Evolutionary conservation across 2,329 filamentous ascomycete species (phyloP).

Genomic region (Penicillium sp.): DNA sequence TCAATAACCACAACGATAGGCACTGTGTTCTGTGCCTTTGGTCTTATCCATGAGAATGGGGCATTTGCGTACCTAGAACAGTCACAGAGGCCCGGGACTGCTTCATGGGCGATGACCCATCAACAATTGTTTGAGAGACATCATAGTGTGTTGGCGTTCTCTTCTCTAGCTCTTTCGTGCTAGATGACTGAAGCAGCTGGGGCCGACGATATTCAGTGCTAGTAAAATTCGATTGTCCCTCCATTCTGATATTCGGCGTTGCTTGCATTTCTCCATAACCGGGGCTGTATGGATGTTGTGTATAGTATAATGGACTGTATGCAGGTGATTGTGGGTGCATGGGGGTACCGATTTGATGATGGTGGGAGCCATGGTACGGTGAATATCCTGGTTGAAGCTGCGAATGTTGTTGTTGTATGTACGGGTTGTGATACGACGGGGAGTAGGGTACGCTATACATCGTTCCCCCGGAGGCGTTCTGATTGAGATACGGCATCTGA

Average conservation of each 20-base stretch:
- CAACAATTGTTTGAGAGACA: conserved; percentile 35
- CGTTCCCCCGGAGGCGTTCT: conserved; percentile 17
- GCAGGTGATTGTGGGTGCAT: conserved; percentile 18
- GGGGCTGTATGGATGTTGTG: conserved; percentile 21
- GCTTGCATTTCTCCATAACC: conserved; percentile 19
- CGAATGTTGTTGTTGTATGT: conserved; percentile 22
- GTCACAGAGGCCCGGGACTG: conserved; percentile 12
- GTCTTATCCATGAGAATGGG: background rate
- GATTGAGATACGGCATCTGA: conserved; percentile 14
- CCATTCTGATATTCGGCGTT: conserved; percentile 7
- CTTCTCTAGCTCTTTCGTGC: conserved; percentile 18
- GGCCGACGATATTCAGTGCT: conserved; percentile 3
- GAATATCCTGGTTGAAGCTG: conserved; percentile 21
- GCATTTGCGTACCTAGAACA: conserved; percentile 1
- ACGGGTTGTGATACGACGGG: conserved; percentile 25
- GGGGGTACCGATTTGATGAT: conserved; percentile 16
- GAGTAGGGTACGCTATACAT: conserved; percentile 24
- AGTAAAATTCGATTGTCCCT: conserved; percentile 6
- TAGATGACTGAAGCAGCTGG: conserved; percentile 27
- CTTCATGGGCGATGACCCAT: conserved; percentile 31
- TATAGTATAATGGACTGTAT: conserved; percentile 26
- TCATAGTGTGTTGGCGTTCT: conserved; percentile 24
- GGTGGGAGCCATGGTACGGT: conserved; percentile 19
- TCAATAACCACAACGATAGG: background rate
- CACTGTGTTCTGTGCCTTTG: background rate